These are phyloP conservation scores for Phytopythium delawarense DNA, from an alignment of 352 stramenopile genomes.

Conservation along the genomic window DNA sequence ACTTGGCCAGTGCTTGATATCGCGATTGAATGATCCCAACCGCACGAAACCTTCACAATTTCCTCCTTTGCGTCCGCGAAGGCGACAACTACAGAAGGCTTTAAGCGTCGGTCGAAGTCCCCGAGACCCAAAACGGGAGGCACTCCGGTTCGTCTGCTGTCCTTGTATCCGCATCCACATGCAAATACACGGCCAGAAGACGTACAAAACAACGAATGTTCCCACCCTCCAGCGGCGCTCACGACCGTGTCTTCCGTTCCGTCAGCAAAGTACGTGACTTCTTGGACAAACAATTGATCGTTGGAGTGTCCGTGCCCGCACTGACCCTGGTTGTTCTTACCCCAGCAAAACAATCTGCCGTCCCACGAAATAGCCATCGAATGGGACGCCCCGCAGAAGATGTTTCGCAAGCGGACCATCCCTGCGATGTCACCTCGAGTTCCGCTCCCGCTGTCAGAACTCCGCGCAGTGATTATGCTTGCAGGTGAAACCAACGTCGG, in stretches of 20 bases:
- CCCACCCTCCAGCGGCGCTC: constrained; percentile 68
- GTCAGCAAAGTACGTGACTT: constrained; percentile 51
- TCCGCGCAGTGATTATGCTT: not conserved
- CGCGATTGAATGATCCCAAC: constrained; percentile 82
- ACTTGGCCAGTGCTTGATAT: constrained; percentile 48
- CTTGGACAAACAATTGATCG: constrained; percentile 52
- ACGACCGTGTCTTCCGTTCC: constrained; percentile 42
- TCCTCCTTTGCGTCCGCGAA: constrained; percentile 57
- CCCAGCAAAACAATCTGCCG: constrained; percentile 59
- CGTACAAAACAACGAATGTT: constrained; percentile 76
- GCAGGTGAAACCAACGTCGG: constrained; percentile 29
- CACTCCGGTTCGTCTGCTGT: constrained; percentile 71
- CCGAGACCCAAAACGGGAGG: constrained; percentile 77
- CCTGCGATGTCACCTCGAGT: not conserved
- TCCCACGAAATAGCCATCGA: constrained; percentile 59
- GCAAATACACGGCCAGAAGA: constrained; percentile 64
- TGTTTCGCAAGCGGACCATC: constrained; percentile 20
- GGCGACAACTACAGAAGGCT: constrained; percentile 43
- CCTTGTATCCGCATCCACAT: constrained; percentile 80
- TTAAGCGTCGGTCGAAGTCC: constrained; percentile 61
- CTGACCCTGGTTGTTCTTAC: constrained; percentile 86
- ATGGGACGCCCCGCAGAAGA: constrained; percentile 78
- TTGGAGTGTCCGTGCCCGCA: constrained; percentile 77
- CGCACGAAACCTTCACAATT: constrained; percentile 60
- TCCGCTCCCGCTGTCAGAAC: not conserved